These are phyloP conservation scores for Ganoderma meredithae DNA, from an alignment of 1,284 basidiomycete genomes.

Conservation along the genomic window DNA sequence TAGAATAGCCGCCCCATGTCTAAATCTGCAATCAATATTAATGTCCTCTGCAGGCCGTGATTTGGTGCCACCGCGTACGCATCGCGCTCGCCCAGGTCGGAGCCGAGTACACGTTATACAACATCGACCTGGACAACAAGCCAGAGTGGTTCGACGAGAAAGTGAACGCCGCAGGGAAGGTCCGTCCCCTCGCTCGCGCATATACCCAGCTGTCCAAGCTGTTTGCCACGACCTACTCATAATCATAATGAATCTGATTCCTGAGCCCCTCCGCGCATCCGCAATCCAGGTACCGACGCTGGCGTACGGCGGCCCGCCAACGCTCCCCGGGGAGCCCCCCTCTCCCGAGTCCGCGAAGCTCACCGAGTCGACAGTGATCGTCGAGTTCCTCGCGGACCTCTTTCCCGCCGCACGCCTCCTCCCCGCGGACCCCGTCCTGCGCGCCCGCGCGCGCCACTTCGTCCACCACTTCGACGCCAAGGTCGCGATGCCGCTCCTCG, in stretches of 20 bases:
- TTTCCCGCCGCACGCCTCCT: slow-evolving; percentile 4
- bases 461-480: slow-evolving; percentile 29
- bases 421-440: slow-evolving; percentile 6
- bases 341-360: slow-evolving; percentile 5
- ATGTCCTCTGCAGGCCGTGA: not conserved
- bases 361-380: slow-evolving; percentile 1
- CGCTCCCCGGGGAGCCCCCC: slow-evolving; percentile 44
- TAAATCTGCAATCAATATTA: not conserved
- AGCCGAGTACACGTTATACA: slow-evolving; percentile 12
- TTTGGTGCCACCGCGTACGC: slow-evolving; percentile 1
- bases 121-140: slow-evolving; percentile 37
- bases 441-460: slow-evolving; percentile 5
- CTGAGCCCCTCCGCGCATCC: too few species aligned
- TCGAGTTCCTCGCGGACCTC: slow-evolving; percentile 13
- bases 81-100: not conserved
- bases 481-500: not conserved
- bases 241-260: too few species aligned
- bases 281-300: slow-evolving; percentile 61
- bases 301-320: slow-evolving; percentile 63
- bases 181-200: slow-evolving; percentile 26
- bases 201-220: not conserved
- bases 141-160: slow-evolving; percentile 37
- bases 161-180: not conserved
- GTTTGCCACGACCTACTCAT: too few species aligned
- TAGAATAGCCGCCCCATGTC: not conserved